Evolutionary conservation across 352 stramenopile species (phyloP).

Genomic region (Pythium phragmiticola): DNA sequence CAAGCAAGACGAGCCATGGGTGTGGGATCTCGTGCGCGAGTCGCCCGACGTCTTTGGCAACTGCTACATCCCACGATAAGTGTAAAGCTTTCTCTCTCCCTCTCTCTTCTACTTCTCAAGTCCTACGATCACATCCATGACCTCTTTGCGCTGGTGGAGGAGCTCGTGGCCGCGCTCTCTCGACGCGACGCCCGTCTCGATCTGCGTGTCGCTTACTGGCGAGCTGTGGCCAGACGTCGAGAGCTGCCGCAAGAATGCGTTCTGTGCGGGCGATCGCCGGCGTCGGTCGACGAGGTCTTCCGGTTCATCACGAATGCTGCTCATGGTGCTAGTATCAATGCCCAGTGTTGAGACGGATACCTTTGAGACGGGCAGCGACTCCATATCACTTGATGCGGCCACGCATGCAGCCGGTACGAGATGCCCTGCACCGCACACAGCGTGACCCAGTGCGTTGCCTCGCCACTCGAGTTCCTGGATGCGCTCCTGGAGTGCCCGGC

Average conservation of each 20-base stretch:
- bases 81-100: neutral
- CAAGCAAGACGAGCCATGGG: constrained; percentile 72
- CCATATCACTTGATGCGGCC: neutral
- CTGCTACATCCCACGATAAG: constrained; percentile 55
- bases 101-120: constrained; percentile 4
- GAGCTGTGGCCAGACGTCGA: neutral
- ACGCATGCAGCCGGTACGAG: neutral
- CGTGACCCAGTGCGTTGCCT: constrained; percentile 16
- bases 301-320: neutral
- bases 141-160: constrained; percentile 37
- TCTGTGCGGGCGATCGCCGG: constrained; percentile 55
- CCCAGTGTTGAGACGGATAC: neutral
- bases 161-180: constrained; percentile 24
- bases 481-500: constrained; percentile 35
- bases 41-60: constrained; percentile 67
- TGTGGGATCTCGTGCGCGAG: constrained; percentile 75
- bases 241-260: constrained; percentile 57
- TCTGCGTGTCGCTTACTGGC: neutral
- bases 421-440: constrained; percentile 12
- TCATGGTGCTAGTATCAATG: constrained; percentile 10
- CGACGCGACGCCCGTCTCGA: neutral
- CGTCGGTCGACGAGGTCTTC: constrained; percentile 1
- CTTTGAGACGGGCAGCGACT: neutral
- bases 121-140: constrained; percentile 28
- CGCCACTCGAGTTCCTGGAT: constrained; percentile 38